Base-by-base conservation (phyloP, 1,284 basidiomycete genomes). In the Apiotrichum sp. region DNA sequence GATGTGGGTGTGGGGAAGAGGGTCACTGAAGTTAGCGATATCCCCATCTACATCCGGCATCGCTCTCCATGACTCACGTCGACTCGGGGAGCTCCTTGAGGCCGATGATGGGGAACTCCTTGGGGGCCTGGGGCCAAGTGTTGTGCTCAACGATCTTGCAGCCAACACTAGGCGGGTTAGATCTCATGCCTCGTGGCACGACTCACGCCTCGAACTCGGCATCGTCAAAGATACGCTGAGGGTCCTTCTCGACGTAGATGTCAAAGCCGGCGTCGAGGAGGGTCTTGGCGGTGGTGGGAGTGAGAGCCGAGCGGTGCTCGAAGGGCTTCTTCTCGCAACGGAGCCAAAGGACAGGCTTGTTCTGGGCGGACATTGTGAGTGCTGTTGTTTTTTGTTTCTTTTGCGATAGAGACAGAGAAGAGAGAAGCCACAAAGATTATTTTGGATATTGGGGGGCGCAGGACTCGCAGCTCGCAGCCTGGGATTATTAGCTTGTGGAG, bases 181-280 rank as follows among this genome's bases (percentile, higher is more conserved):
- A n/a, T 22, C 7, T 13, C 38, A 2, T 22, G 35, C 8, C 32
- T 13, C 2, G n/a, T 8, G 3, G 10, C 13, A 16, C 2, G 6
- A 82, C 89, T 72, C 78, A 97, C 93, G 81, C 83, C 77, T 92
- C 89, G 72, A 88, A 98, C 78, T 99, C 95, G 52, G 82, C 80
- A 73, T 98, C 93, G 65, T 90, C 85, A 78, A 98, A 99, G 74
- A 97, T 97, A 62, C 96, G 81, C 78, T 98, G 91, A 55, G 88
- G 83, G 76, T 98, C 95, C 63, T 89, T 83, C 78, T 98, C 95
- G 58, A 98, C 93, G 59, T 81, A 84, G 72, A 99, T 87, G 53
- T 89, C 83, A 78, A 98, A 98, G 50, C 93, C 93, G 47, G 86
- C 85, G 69, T 92, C 87, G 75, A 98, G 86, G 62, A 99, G 84